phyloP scores from a whole-genome alignment of 805 yeast genomes.

The Wickerhamomyces subpelliculosus region DNA sequence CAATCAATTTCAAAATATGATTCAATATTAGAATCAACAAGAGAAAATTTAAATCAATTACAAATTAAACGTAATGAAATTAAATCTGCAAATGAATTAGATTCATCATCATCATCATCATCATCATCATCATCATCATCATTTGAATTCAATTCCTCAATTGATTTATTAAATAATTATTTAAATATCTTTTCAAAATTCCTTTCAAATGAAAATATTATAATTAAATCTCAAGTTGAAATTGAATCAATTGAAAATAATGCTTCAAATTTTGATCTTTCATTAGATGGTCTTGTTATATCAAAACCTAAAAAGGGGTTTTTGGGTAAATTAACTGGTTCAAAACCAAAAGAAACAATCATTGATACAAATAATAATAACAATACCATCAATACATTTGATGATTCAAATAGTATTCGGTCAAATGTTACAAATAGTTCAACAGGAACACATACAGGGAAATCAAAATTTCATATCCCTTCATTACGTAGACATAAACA shows the following conservation, averaged over 20 bases:
- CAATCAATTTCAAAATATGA: constrained; percentile 22
- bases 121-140: too few species aligned
- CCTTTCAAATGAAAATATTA: constrained; percentile 62
- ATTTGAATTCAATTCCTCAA: too few species aligned
- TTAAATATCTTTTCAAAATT: constrained; percentile 51
- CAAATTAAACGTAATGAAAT: constrained; percentile 38
- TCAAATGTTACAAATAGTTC: constrained; percentile 14
- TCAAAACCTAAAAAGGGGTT: constrained; percentile 55
- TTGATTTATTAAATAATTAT: constrained; percentile 47
- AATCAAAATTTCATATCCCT: constrained; percentile 11
- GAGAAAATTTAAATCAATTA: constrained; percentile 24
- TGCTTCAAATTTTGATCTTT: constrained; percentile 68
- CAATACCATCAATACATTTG: too few species aligned
- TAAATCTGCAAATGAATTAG: constrained; percentile 26
- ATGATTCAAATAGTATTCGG: constrained; percentile 16
- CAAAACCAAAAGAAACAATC: constrained; percentile 7
- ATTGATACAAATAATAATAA: constrained; percentile 9
- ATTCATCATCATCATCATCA: too few species aligned
- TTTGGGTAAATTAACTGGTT: constrained; percentile 30
- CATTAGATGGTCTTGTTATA: constrained; percentile 44
- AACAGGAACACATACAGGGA: constrained; percentile 5
- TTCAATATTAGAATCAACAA: constrained; percentile 22
- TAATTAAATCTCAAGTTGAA: constrained; percentile 77
- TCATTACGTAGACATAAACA: constrained; percentile 16
- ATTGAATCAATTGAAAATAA: constrained; percentile 85